Base-by-base conservation (phyloP, 139 green algal species). In the Nannochloris sp. region DNA sequence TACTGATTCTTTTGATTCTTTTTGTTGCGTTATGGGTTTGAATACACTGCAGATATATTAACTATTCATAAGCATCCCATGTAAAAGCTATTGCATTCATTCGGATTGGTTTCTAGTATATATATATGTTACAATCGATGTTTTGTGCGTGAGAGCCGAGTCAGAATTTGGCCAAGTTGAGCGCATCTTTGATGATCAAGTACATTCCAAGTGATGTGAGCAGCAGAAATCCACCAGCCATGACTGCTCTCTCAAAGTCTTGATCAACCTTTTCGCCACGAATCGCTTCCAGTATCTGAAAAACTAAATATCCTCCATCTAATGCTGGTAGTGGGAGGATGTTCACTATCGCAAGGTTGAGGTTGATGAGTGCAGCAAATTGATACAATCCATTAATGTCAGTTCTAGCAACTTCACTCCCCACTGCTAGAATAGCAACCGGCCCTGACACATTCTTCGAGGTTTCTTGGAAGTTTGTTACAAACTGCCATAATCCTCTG, bases 311-410 rank as follows among this genome's bases (percentile, higher is more conserved):
- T 19, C 94, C 93, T 4, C 93, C 71, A 61, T 98, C 91, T 57
- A 98, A 78, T 8, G 85, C 91, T 2, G 94, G 94, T 68, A 99
- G 78, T 1, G 94, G 94, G 58, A 99, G 75, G 21, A 87, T 64
- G 72, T 99, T 99, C 31, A 98, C 87, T 7, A 95, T 74, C 3
- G 92, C 94, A 60, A 99, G 79, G 78, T 99, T 99, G 73, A 99
- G 87, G 75, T 98, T 98, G 24, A 99, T 74, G 36, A 98, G 86
- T 23, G 92, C 92, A 9, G 85, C 88, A 77, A 98, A 99, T 74
- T 97, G 86, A 64, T 76, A 90, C 10, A 96, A 78, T 25, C 84
- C 83, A 21, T 73, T 62, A 0, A 71, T 19, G 72, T 93, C 81
- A 8, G 61, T 70, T 29, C 81, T 72, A 6, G 89, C 88, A 21